Evolutionary conservation across 345 rosid genomes (phyloP), one percentile per base, ranked within the genome.

Genomic region (Euphorbia pulcherrima): DNA sequence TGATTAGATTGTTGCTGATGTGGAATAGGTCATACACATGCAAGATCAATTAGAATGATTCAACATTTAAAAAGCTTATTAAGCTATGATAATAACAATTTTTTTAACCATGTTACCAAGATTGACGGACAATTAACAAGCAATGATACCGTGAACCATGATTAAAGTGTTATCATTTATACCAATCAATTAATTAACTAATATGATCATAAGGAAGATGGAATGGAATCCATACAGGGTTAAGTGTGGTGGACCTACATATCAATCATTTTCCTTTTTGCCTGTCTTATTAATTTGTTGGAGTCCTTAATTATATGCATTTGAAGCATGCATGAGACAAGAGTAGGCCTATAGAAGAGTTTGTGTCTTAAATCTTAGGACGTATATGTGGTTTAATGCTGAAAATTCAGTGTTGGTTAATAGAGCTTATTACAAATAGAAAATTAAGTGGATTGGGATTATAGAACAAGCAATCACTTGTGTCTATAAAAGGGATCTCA

Each of bases 51-150:
- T 40, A 62, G 16, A 10, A 21, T n/a, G 4, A 26, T 14, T 12
- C 18, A 28, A 57, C 8, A 21, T 33, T 56, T 52, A 64, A 23
- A 60, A 53, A 35, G 6, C 20, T 18, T 18, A n/a, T 50, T 6
- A 50, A 39, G 44, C 44, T 39, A 44, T 44, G 10, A n/a, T n/a
- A n/a, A n/a, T n/a, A n/a, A n/a, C n/a, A n/a, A n/a, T n/a, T n/a
- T n/a, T 44, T 14, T 48, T 50, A 60, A 56, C 48, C 35, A 51
- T 33, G 40, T 26, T 56, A 54, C 65, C 79, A 77, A 74, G 70
- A 79, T 74, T 77, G 74, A 44, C 73, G 82, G 80, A 37, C 73
- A 75, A 74, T 66, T 56, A 70, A 65, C 37, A 74, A 75, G 76
- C 67, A 53, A 61, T 55, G 58, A 59, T 56, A 59, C 51, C 62